A percentile compares a stretch with the other conserved stretches of the same genome.
Conservation (phyloP, 352 stramenopile species). For the Pilasporangium apinafurcum region DNA sequence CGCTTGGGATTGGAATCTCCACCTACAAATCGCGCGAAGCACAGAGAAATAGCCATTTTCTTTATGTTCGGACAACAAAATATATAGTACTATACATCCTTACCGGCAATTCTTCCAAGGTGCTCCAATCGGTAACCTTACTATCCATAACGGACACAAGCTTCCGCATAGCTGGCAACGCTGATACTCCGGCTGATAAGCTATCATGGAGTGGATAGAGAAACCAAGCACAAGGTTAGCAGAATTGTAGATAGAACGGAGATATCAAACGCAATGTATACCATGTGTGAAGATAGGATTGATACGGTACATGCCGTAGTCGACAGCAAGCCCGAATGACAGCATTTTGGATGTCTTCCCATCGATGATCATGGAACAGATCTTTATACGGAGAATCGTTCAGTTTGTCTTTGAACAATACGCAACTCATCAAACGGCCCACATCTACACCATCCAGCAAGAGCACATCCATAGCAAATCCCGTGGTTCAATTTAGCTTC, state of each 20-base stretch:
- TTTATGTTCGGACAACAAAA: neutral
- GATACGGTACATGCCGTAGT: conserved; percentile 58
- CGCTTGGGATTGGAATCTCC: conserved; percentile 75
- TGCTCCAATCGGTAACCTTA: conserved; percentile 70
- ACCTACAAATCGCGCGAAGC: conserved; percentile 16
- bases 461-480: too few relatives aligned
- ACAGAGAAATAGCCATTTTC: conserved; percentile 1
- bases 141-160: conserved; percentile 72
- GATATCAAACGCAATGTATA: conserved; percentile 10
- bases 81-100: too few relatives aligned
- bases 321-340: conserved; percentile 72
- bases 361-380: conserved; percentile 57
- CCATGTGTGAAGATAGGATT: conserved; percentile 72
- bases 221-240: conserved; percentile 6
- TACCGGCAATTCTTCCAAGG: conserved; percentile 70
- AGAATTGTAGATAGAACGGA: neutral
- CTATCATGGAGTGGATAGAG: too few relatives aligned
- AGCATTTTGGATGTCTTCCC: conserved; percentile 63
- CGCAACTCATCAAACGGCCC: conserved; percentile 70
- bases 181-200: conserved; percentile 60
- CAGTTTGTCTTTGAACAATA: conserved; percentile 71
- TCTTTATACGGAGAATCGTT: conserved; percentile 78
- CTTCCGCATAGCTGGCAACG: conserved; percentile 73
- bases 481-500: too few relatives aligned
- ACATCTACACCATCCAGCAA: conserved; percentile 56